Evolutionary conservation across 2,329 filamentous ascomycete species (phyloP).

Genomic region (Beauveria australis): DNA sequence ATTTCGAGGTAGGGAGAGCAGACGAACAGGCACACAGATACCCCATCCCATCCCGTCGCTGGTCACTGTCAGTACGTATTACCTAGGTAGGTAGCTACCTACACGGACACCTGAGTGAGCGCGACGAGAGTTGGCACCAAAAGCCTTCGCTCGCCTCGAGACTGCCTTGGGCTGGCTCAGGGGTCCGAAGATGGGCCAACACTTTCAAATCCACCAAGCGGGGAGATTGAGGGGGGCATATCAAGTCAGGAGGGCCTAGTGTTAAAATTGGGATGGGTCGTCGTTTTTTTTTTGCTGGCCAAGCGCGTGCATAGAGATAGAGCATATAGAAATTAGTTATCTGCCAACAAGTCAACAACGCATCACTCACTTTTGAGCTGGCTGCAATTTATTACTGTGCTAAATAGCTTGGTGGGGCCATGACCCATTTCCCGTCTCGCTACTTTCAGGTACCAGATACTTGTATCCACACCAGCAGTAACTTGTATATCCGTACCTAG

Average conservation of each 20-base stretch:
- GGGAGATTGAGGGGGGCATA: not conserved
- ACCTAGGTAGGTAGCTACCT: too few relatives aligned
- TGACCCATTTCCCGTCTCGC: not conserved
- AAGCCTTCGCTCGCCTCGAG: not conserved
- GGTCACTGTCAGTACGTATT: too few relatives aligned
- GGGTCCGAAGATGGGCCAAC: not conserved
- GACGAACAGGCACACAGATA: too few relatives aligned
- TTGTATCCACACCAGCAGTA: too few relatives aligned
- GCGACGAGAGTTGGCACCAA: not conserved
- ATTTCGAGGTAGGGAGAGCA: too few relatives aligned
- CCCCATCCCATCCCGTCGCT: too few relatives aligned
- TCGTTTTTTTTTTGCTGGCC: not conserved
- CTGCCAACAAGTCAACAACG: too few relatives aligned
- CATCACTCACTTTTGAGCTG: not conserved
- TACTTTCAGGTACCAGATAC: not conserved
- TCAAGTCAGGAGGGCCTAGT: not conserved
- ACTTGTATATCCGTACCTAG: too few relatives aligned
- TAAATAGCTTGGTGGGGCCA: not conserved
- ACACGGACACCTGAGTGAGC: not conserved
- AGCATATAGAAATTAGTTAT: too few relatives aligned
- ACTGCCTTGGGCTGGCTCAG: not conserved
- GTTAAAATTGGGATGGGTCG: constrained; percentile 2
- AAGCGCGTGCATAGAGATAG: not conserved
- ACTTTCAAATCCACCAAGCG: not conserved
- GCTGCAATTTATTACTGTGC: not conserved